Base-by-base conservation (phyloP, 495 filamentous ascomycete genomes). In the Neurospora sp. region DNA sequence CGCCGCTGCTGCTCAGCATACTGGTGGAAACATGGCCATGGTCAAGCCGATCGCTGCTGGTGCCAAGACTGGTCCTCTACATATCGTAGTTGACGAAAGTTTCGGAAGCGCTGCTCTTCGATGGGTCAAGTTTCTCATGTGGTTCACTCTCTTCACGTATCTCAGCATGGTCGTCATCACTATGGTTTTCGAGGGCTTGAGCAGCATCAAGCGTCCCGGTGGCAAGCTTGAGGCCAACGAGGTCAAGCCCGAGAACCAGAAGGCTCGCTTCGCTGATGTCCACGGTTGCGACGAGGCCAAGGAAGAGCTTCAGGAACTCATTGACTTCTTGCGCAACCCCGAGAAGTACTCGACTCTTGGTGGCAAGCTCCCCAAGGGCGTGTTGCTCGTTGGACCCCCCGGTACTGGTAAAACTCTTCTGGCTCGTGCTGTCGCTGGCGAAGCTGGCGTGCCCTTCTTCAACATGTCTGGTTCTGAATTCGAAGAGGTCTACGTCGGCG, bases 381-480 rank as follows among this genome's bases (percentile, higher is more conserved):
- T 98, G 77, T 87, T 99, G 59, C 88, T 99, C 54, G 93, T 97
- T 78, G 96, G 96, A 9, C 96, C 96, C 78, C 96, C 96, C 39
- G 96, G 96, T 83, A 99, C 96, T 70, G 96, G 96, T 83, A 99
- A 99, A 83, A 99, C 96, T n/a, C 88, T 99, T 48, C 88, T 99
- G 72, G 96, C 96, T 73, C 92, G 96, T 76, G 96, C 96, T 13
- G 96, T 99, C 70, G 96, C 96, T 71, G 96, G 96, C 37, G 96
- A 99, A 85, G 94, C 96, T 59, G 96, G 96, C 73, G 96, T 98
- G 28, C 96, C 96, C 1, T 98, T 98, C 88, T 99, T 98, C 88
- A 98, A 96, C 87, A 98, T 99, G 95, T 98, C 96, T 76, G 96
- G 96, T 37, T 94, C 92, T 72, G 96, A 99, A 81, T 99, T 99